These are phyloP conservation scores for Byssothecium circinans DNA, from an alignment of 2,329 filamentous ascomycete species.

Conservation along the genomic window DNA sequence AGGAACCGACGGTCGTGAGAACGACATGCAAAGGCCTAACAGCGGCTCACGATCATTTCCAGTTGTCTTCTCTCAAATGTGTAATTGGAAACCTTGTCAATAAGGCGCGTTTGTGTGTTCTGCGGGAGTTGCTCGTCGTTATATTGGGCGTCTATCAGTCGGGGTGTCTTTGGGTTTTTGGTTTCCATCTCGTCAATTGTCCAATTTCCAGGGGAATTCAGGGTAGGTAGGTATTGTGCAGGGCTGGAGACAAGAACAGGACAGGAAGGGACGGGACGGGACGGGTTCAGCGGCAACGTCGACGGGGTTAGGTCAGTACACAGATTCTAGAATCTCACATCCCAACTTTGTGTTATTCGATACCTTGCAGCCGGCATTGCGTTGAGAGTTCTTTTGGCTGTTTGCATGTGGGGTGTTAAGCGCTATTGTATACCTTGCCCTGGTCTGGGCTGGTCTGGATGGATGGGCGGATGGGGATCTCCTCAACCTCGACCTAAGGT, in stretches of 20 bases:
- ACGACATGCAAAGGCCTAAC: slow-evolving; percentile 2
- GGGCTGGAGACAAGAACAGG: slow-evolving; percentile 13
- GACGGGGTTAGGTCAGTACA: slow-evolving; percentile 26
- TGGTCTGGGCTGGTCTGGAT: slow-evolving; percentile 4
- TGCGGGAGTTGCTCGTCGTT: slow-evolving; percentile 26
- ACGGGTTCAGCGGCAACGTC: too few relatives aligned
- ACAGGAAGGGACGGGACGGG: slow-evolving; percentile 18
- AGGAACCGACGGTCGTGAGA: slow-evolving; percentile 24
- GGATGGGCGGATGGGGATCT: too few relatives aligned
- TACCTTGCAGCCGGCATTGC: slow-evolving; percentile 20
- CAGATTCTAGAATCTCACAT: slow-evolving; percentile 31
- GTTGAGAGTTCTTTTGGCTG: slow-evolving; percentile 1
- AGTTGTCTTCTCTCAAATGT: slow-evolving; percentile 19
- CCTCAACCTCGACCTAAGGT: too few relatives aligned
- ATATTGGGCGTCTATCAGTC: slow-evolving; percentile 36
- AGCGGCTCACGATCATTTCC: slow-evolving; percentile 10
- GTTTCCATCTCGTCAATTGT: slow-evolving; percentile 26
- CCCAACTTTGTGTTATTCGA: slow-evolving; percentile 32
- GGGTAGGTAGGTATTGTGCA: slow-evolving; percentile 28
- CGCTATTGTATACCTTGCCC: slow-evolving; percentile 15
- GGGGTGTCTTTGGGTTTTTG: slow-evolving; percentile 34
- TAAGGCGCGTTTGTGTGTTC: slow-evolving; percentile 30
- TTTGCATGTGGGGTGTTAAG: slow-evolving; percentile 3
- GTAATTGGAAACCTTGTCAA: slow-evolving; percentile 32
- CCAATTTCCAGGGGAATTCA: slow-evolving; percentile 22